These are phyloP conservation scores for Ceratobasidium sp. DNA, from an alignment of 1,284 basidiomycete genomes.

Conservation along the genomic window DNA sequence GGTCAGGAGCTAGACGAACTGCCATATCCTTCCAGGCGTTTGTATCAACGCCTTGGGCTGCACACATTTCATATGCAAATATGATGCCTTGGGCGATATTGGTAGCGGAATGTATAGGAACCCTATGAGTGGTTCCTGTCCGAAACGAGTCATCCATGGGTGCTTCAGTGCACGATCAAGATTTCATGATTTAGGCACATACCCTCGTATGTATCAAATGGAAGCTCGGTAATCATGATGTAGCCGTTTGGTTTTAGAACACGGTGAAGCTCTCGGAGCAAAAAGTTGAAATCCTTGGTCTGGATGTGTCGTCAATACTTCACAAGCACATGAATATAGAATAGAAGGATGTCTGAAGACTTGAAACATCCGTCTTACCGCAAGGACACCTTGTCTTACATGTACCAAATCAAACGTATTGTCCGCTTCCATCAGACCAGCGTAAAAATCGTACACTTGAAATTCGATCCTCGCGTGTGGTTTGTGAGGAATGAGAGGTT, in stretches of 20 bases:
- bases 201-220: not conserved
- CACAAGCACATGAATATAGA: not conserved
- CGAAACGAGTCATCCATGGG: no score
- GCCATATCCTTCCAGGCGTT: constrained; percentile 3
- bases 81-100: not conserved
- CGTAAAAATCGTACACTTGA: constrained; percentile 19
- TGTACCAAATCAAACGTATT: constrained; percentile 16
- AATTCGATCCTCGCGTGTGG: constrained; percentile 13
- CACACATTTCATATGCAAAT: not conserved
- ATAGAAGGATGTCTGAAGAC: not conserved
- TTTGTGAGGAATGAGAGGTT: not conserved
- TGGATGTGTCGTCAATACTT: not conserved
- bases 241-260: constrained; percentile 5
- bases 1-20: not conserved
- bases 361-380: not conserved
- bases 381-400: not conserved
- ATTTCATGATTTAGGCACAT: not conserved
- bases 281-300: constrained; percentile 17
- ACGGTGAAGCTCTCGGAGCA: constrained; percentile 12
- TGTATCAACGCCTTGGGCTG: not conserved
- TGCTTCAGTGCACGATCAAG: not conserved
- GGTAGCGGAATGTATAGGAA: not conserved
- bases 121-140: not conserved
- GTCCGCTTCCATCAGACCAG: constrained; percentile 4
- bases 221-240: constrained; percentile 6